Evolutionary conservation across 306 rosid species (phyloP).

Genomic region (Arachis hypogaea): DNA sequence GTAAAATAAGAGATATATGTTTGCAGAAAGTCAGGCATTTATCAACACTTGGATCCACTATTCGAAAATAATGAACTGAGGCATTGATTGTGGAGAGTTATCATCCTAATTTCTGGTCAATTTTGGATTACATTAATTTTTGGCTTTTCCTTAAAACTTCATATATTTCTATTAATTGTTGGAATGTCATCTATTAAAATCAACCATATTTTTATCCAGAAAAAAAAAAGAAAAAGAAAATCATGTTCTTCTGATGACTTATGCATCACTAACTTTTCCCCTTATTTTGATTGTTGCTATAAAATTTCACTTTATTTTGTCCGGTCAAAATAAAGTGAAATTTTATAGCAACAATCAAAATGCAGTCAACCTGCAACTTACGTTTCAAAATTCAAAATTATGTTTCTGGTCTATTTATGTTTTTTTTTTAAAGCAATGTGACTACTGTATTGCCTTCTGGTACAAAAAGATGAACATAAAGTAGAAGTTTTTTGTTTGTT

Average conservation of each 20-base stretch:
- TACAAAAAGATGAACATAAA: neutral
- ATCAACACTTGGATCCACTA: slow-evolving; percentile 18
- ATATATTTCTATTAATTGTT: neutral
- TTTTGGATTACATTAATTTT: neutral
- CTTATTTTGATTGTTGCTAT: no score
- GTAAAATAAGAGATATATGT: neutral
- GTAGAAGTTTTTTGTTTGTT: neutral
- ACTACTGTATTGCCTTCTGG: neutral
- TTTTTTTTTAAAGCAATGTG: neutral
- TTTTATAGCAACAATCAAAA: no score
- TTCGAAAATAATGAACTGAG: neutral
- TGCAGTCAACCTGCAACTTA: neutral
- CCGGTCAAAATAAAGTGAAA: neutral
- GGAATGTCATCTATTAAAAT: neutral
- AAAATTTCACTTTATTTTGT: no score
- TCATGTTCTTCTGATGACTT: neutral
- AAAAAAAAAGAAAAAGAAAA: no score
- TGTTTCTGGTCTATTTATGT: neutral
- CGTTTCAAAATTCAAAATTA: neutral
- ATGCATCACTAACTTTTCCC: neutral
- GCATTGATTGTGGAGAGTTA: neutral
- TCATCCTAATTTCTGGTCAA: slow-evolving; percentile 8
- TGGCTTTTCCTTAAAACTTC: neutral
- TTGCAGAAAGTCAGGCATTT: neutral
- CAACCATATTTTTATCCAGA: slow-evolving; percentile 3